Evolutionary conservation across 305 asterid genomes (phyloP), one percentile per base, ranked within the genome.

Genomic region (Petunia hybrid): DNA sequence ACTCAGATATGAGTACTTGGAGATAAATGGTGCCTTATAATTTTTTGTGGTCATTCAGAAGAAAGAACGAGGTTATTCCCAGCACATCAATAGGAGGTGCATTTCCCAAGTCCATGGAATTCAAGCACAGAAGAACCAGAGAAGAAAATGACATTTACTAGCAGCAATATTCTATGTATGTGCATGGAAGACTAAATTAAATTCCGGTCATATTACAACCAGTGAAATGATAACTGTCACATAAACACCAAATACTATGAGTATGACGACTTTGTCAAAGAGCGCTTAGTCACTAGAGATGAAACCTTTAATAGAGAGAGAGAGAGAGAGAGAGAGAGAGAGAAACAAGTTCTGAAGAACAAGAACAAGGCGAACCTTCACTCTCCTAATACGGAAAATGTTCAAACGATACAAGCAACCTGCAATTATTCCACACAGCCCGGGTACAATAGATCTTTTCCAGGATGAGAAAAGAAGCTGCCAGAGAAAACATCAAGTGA

Each of bases 401-500:
- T 97, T 95, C 86, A 91, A 80, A 78, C 93, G 99, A 77, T 95
- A 97, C 56, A 97, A 86, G 82, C 91, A 88, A 78, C 99, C 99
- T 38, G 97, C 98, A 77, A 97, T 86, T 85, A 94, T 90, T 80
- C 99, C 99, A 83, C 98, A 97, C 78, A 94, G 87, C 80, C 99
- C 99, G 0, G 99, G 99, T 67, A 97, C 77, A 85, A 97, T 84
- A 82, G 98, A 93, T 92, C 98, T 88, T 89, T 89, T 97, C 99
- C 99, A 97, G 68, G 97, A 95, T 43, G 99, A 93, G 85, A 89
- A 81, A 85, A 95, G 93, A 83, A 78, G 88, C 99, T 95, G 96
- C 88, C 87, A 84, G 46, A 85, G 69, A 46, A 69, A 84, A 83
- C 45, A 57, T 42, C 62, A 46, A 67, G 68, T 59, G 14, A 68